Conservation (phyloP, 345 rosid species). For the Noccaea caerulescens region DNA sequence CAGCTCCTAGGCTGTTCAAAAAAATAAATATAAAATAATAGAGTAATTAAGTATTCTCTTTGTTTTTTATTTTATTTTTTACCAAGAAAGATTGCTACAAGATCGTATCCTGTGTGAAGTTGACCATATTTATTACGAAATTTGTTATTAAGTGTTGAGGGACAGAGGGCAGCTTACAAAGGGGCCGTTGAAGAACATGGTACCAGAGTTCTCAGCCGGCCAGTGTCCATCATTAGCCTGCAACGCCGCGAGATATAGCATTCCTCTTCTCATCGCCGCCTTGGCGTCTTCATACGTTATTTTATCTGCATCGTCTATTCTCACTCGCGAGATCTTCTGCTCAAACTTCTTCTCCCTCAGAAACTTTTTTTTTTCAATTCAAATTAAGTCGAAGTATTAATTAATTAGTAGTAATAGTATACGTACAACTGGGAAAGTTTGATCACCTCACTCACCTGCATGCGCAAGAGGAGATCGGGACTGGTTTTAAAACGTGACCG, state of each 20-base stretch:
- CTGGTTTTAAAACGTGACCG: slow-evolving; percentile 1
- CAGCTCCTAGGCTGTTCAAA: no score
- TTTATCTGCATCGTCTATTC: slow-evolving; percentile 20
- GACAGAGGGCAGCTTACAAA: neutral
- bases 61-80: no score
- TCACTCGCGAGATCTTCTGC: slow-evolving; percentile 36
- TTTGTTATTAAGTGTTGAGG: no score
- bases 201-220: slow-evolving; percentile 2
- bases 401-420: no score
- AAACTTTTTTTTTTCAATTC: slow-evolving; percentile 14
- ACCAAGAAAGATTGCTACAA: no score
- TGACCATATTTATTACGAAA: no score
- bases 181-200: neutral
- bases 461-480: slow-evolving; percentile 34
- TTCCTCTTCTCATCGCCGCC: slow-evolving; percentile 34
- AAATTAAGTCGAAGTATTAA: neutral
- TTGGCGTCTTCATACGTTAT: slow-evolving; percentile 20
- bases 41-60: no score
- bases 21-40: no score
- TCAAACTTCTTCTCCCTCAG: slow-evolving; percentile 35
- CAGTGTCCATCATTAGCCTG: slow-evolving; percentile 37
- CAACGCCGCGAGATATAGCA: slow-evolving; percentile 37
- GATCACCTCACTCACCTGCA: slow-evolving; percentile 24
- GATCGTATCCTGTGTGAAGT: no score
- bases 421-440: no score